A percentile compares a stretch with the other conserved stretches of the same genome.
Evolutionary conservation across 495 filamentous ascomycete species (phyloP).

Genomic region (Acidiella bohemica): DNA sequence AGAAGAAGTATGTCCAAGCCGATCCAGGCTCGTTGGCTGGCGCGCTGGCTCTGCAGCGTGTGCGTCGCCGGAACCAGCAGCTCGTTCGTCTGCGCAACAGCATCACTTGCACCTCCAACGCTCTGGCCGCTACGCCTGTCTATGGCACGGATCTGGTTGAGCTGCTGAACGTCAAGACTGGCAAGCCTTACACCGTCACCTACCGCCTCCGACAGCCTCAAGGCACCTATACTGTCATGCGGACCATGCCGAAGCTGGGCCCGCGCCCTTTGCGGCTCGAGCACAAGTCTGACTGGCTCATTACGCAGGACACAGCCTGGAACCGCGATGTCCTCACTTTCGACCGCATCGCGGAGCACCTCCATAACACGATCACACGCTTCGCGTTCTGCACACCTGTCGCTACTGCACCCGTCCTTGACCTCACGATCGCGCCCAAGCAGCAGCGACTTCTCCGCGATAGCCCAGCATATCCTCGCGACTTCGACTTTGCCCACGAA

Average conservation of each 20-base stretch:
- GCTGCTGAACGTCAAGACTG: conserved; percentile 7
- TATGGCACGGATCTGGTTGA: conserved; percentile 16
- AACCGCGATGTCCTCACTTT: conserved; percentile 7
- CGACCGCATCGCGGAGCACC: conserved; percentile 5
- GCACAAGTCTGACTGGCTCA: conserved; percentile 10
- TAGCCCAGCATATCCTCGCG: conserved; percentile 8
- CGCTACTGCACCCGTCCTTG: conserved; percentile 13
- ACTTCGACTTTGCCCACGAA: conserved; percentile 77
- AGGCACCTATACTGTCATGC: background rate
- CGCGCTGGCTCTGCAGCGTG: conserved; percentile 1
- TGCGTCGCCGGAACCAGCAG: conserved; percentile 1
- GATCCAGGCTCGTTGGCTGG: conserved; percentile 5
- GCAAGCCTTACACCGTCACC: background rate
- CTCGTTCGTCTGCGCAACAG: conserved; percentile 11
- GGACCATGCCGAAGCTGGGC: conserved; percentile 11
- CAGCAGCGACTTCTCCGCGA: conserved; percentile 24
- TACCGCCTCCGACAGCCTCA: background rate
- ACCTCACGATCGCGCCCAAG: conserved; percentile 3
- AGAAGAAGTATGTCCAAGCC: background rate
- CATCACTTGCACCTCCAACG: conserved; percentile 5
- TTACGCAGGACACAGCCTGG: conserved; percentile 4
- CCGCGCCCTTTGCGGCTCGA: conserved; percentile 6
- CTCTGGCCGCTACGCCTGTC: conserved; percentile 1
- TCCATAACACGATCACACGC: conserved; percentile 9
- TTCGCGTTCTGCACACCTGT: conserved; percentile 19